phyloP scores from a whole-genome alignment of 176 grass and related monocot genomes.

The Paspalum notatum region DNA sequence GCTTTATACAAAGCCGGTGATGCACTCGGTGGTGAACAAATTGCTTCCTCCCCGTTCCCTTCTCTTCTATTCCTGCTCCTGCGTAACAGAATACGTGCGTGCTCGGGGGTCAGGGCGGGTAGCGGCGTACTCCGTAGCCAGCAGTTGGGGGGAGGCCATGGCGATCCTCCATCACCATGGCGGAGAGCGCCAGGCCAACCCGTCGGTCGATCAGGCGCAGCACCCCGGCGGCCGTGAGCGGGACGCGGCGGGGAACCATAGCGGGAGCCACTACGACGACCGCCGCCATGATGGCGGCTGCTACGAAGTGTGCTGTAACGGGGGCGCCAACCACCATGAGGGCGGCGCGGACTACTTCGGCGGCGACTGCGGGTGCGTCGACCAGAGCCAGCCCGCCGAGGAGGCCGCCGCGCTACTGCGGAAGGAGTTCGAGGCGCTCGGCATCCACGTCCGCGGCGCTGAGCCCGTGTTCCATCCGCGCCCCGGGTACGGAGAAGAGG shows the following conservation, averaged over 20 bases:
- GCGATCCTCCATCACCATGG: background rate
- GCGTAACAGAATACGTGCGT: background rate
- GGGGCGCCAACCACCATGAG: background rate
- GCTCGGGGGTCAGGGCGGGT: background rate
- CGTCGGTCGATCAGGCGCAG: background rate
- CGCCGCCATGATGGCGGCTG: background rate
- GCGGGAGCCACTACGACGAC: background rate
- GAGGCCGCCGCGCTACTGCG: background rate
- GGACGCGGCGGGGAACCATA: background rate
- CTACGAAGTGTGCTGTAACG: background rate
- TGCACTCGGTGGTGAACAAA: background rate
- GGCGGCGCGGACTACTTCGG: background rate
- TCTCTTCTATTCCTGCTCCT: background rate
- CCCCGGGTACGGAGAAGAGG: constrained; percentile 19
- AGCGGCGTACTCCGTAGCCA: no score
- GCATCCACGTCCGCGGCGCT: background rate
- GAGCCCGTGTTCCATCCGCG: constrained; percentile 30
- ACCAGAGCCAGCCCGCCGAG: background rate
- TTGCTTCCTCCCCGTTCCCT: background rate
- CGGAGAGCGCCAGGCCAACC: background rate
- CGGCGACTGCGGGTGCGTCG: background rate
- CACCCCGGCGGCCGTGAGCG: background rate
- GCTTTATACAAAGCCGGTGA: no score
- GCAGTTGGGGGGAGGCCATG: background rate
- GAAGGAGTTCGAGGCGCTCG: constrained; percentile 5